A percentile compares a stretch with the other conserved stretches of the same genome.
Conservation (phyloP, 2,329 filamentous ascomycete species). For the Coniochaeta hoffmannii region DNA sequence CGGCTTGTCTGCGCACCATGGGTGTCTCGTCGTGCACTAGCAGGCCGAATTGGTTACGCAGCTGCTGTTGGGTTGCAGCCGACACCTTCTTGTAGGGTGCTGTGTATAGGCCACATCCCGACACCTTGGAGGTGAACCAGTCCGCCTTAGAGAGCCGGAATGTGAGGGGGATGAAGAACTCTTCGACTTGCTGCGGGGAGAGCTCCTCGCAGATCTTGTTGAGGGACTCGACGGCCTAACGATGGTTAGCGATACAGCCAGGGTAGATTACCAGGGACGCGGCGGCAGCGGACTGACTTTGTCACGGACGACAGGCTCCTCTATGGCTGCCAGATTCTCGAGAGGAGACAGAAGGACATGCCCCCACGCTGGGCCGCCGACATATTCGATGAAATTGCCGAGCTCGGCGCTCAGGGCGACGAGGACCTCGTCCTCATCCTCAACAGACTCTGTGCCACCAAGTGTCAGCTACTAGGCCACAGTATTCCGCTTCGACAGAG, state of each 20-base stretch:
- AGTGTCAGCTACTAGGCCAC: conserved; percentile 13
- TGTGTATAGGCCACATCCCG: conserved; percentile 91
- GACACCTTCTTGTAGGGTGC: conserved; percentile 89
- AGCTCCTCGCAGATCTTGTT: conserved; percentile 98
- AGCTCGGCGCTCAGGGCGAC: conserved; percentile 96
- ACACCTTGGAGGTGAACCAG: conserved; percentile 99
- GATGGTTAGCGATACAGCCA: neutral
- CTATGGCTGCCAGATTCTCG: conserved; percentile 96
- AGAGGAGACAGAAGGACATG: conserved; percentile 95
- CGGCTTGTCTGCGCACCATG: conserved; percentile 95
- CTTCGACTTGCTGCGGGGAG: conserved; percentile 87
- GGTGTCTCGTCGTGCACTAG: conserved; percentile 97
- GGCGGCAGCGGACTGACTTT: conserved; percentile 55
- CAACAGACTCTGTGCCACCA: conserved; percentile 75
- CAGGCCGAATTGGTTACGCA: conserved; percentile 84
- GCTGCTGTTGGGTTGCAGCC: conserved; percentile 77
- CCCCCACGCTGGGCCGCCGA: conserved; percentile 86
- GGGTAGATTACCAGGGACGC: conserved; percentile 4
- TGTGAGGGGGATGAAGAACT: conserved; percentile 93
- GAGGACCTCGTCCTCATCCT: conserved; percentile 97
- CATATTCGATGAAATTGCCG: conserved; percentile 94
- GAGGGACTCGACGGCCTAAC: conserved; percentile 90
- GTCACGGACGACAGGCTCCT: conserved; percentile 94
- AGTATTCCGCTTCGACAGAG: too few relatives aligned
- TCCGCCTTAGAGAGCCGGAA: conserved; percentile 96